Evolutionary conservation across 805 yeast genomes (phyloP).

Genomic region (Sungouiozyma intestinalis): DNA sequence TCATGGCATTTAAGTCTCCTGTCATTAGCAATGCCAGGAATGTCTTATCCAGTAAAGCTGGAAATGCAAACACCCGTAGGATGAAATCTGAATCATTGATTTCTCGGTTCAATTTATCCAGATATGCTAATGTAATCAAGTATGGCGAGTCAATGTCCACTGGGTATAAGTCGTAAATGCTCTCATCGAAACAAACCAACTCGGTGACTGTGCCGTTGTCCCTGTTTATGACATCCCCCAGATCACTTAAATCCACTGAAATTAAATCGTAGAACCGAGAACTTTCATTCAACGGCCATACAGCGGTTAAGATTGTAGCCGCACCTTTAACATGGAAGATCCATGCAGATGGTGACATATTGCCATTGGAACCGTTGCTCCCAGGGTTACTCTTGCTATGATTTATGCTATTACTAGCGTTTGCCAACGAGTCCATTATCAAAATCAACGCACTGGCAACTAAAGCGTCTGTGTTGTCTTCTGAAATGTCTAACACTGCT

Average conservation of each 20-base stretch:
- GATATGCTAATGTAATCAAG: conserved; percentile 73
- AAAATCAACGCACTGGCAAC: conserved; percentile 85
- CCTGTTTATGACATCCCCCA: conserved; percentile 51
- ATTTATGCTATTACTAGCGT: conserved; percentile 50
- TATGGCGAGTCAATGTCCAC: conserved; percentile 77
- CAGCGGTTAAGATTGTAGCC: conserved; percentile 88
- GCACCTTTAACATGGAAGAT: conserved; percentile 95
- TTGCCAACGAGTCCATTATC: conserved; percentile 89
- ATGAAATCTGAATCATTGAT: conserved; percentile 78
- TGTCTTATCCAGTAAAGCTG: conserved; percentile 77
- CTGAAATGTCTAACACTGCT: conserved; percentile 73
- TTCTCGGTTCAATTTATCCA: conserved; percentile 75
- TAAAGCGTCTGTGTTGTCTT: conserved; percentile 83
- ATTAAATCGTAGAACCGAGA: conserved; percentile 60
- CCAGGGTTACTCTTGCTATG: not conserved
- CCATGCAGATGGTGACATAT: conserved; percentile 91
- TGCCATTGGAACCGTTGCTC: conserved; percentile 24
- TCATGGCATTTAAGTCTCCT: conserved; percentile 80
- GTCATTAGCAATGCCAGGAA: conserved; percentile 68
- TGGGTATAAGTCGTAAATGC: conserved; percentile 78
- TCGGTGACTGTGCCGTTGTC: conserved; percentile 38
- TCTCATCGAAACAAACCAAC: conserved; percentile 74
- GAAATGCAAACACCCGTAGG: conserved; percentile 80
- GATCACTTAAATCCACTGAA: conserved; percentile 81
- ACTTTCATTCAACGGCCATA: conserved; percentile 76